Conservation (phyloP, 2,329 filamentous ascomycete species). For the Tolypocladium endophyticum region DNA sequence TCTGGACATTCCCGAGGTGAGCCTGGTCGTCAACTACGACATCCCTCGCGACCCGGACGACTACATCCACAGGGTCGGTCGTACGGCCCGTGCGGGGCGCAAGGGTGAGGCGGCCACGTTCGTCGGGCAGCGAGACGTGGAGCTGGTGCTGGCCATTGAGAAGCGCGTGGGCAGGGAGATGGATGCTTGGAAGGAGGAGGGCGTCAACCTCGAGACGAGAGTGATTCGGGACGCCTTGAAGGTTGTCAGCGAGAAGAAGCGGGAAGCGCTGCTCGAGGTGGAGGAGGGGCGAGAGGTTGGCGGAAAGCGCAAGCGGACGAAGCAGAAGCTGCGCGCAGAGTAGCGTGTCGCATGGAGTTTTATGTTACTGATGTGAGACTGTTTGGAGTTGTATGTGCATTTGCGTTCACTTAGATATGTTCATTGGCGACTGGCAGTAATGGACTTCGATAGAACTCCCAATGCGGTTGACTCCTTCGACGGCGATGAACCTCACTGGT, state of each 20-base stretch:
- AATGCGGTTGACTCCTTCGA: background rate
- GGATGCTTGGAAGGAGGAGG: slow-evolving; percentile 78
- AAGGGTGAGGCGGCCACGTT: slow-evolving; percentile 76
- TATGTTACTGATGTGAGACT: background rate
- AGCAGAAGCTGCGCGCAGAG: slow-evolving; percentile 40
- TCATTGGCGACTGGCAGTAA: background rate
- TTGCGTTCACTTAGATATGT: background rate
- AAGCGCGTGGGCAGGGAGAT: slow-evolving; percentile 68
- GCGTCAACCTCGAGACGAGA: slow-evolving; percentile 85
- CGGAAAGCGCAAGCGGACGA: slow-evolving; percentile 63
- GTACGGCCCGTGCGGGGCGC: slow-evolving; percentile 85
- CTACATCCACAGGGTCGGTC: slow-evolving; percentile 92
- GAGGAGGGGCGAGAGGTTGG: slow-evolving; percentile 86
- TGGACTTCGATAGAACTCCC: background rate
- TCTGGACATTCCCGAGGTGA: slow-evolving; percentile 89
- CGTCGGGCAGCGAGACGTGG: slow-evolving; percentile 86
- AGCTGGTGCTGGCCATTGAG: slow-evolving; percentile 85
- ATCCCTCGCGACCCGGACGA: slow-evolving; percentile 93
- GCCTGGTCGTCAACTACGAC: slow-evolving; percentile 88
- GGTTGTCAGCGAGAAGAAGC: slow-evolving; percentile 88
- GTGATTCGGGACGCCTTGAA: slow-evolving; percentile 80
- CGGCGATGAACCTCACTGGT: background rate
- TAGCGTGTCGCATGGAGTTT: slow-evolving; percentile 3
- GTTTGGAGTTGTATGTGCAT: background rate
- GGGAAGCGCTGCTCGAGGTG: slow-evolving; percentile 80